Percentiles rank a stretch among this genome's conserved stretches.
phyloP scores from a whole-genome alignment of 257 asterid genomes.

The Capsicum chinense region DNA sequence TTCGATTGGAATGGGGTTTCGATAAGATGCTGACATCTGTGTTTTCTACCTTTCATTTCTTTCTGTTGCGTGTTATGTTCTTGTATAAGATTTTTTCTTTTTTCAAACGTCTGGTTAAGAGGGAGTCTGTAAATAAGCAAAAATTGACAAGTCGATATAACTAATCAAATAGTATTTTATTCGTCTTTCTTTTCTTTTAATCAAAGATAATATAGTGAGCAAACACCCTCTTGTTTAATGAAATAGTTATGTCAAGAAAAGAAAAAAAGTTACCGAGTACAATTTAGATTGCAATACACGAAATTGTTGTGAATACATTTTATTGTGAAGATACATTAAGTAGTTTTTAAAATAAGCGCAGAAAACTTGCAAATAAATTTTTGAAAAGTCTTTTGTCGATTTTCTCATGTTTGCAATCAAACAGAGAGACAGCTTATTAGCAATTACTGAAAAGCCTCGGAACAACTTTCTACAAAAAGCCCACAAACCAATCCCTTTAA shows the following conservation, averaged over 20 bases:
- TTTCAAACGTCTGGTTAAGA: background rate
- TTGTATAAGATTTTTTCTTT: background rate
- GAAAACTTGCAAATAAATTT: too few species aligned
- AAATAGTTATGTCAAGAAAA: background rate
- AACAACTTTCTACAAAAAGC: too few species aligned
- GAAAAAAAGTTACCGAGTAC: too few species aligned
- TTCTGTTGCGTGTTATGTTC: background rate
- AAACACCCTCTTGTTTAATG: background rate
- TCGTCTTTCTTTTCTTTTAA: background rate
- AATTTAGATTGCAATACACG: too few species aligned
- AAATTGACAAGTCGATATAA: background rate
- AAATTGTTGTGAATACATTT: background rate
- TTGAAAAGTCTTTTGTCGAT: too few species aligned
- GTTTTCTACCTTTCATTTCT: conserved; percentile 13
- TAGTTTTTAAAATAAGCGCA: background rate
- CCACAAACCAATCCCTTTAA: too few species aligned
- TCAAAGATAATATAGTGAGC: background rate
- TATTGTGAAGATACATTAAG: background rate
- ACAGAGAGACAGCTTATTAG: too few species aligned
- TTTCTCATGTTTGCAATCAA: too few species aligned
- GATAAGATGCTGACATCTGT: background rate
- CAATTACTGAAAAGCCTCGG: too few species aligned
- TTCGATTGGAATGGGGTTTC: background rate
- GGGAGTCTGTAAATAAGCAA: background rate
- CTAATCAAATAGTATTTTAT: background rate